Conservation (phyloP, 805 yeast species). For the Candida dajiaensis region DNA sequence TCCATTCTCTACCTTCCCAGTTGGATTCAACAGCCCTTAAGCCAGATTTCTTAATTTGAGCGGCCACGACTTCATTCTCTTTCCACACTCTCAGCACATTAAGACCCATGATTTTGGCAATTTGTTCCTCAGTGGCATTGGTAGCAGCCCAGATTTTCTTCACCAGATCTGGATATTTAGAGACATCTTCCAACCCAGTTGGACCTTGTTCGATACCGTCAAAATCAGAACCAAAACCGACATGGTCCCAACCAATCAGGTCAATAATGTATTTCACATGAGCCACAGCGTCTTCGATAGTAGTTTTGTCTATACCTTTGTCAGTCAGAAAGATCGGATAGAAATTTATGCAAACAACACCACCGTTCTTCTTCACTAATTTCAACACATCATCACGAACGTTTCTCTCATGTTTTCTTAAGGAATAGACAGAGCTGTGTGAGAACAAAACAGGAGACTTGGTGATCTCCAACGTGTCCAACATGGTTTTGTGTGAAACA, state of each 20-base stretch:
- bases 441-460: conserved; percentile 44
- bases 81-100: conserved; percentile 45
- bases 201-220: conserved; percentile 48
- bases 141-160: conserved; percentile 26
- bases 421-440: conserved; percentile 39
- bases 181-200: conserved; percentile 46
- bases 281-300: conserved; percentile 42
- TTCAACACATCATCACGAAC: conserved; percentile 42
- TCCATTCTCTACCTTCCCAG: conserved; percentile 40
- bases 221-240: conserved; percentile 46
- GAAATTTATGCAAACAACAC: conserved; percentile 44
- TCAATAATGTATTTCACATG: conserved; percentile 39
- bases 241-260: conserved; percentile 45
- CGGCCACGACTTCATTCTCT: conserved; percentile 30
- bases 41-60: conserved; percentile 13
- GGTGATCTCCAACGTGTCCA: conserved; percentile 34
- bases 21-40: conserved; percentile 30
- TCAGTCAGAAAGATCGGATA: conserved; percentile 33
- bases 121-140: conserved; percentile 40
- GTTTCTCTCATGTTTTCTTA: conserved; percentile 40
- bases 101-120: conserved; percentile 38
- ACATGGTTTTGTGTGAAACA: conserved; percentile 43
- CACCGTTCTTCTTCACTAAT: conserved; percentile 34
- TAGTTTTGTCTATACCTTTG: conserved; percentile 18
- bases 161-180: conserved; percentile 46